These are phyloP conservation scores for Nothophytophthora sp. DNA, from an alignment of 352 stramenopile species.

Conservation along the genomic window DNA sequence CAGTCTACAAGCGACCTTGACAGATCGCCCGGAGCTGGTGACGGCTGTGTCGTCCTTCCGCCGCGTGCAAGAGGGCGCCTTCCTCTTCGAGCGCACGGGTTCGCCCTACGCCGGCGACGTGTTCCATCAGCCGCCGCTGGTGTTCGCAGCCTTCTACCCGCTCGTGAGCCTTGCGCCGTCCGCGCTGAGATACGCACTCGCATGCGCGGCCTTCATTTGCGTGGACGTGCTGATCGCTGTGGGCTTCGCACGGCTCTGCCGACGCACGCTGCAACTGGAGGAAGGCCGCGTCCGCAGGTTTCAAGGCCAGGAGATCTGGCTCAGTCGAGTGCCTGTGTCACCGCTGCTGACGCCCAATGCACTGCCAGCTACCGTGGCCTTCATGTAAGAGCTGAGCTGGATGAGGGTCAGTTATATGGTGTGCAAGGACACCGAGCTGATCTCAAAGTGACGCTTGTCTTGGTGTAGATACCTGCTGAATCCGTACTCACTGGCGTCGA, in stretches of 20 bases:
- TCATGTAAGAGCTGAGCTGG: constrained; percentile 34
- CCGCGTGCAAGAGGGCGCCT: constrained; percentile 61
- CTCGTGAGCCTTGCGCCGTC: constrained; percentile 27
- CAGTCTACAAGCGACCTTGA: constrained; percentile 37
- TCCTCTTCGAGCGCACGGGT: constrained; percentile 43
- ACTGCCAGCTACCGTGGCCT: constrained; percentile 46
- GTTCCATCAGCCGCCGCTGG: constrained; percentile 82
- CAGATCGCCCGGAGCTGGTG: constrained; percentile 60
- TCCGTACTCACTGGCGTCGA: constrained; percentile 71
- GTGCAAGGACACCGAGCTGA: not conserved
- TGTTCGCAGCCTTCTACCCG: constrained; percentile 70
- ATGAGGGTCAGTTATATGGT: not conserved
- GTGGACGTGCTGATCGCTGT: constrained; percentile 61
- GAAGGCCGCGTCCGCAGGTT: constrained; percentile 43
- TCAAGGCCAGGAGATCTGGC: constrained; percentile 61
- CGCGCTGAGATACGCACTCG: constrained; percentile 25
- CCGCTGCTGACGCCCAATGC: constrained; percentile 52
- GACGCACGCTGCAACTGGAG: constrained; percentile 41
- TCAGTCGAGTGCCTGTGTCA: constrained; percentile 71
- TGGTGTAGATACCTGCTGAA: constrained; percentile 65
- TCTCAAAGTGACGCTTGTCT: not conserved
- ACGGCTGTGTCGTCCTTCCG: constrained; percentile 65
- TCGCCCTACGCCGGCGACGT: constrained; percentile 78
- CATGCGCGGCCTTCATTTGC: constrained; percentile 44
- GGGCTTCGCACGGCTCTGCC: constrained; percentile 59